Evolutionary conservation across 2,329 filamentous ascomycete species (phyloP).

Genomic region (Sphaerulina populicola): DNA sequence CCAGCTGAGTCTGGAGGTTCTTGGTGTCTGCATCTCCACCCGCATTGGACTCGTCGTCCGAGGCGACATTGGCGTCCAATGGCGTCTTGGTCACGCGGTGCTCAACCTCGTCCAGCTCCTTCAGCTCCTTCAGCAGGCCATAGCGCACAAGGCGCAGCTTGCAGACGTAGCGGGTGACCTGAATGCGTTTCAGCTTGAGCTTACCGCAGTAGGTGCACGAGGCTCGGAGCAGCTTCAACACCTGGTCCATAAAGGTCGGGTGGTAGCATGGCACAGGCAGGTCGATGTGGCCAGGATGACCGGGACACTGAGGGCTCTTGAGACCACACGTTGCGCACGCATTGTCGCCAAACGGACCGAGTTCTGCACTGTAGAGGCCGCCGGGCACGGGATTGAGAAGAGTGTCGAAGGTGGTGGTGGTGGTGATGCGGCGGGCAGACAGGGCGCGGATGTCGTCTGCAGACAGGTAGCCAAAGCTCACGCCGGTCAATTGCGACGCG

Average conservation of each 20-base stretch:
- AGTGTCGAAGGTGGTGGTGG: slow-evolving; percentile 87
- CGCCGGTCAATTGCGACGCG: slow-evolving; percentile 70
- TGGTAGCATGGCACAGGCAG: slow-evolving; percentile 91
- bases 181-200: slow-evolving; percentile 67
- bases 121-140: slow-evolving; percentile 65
- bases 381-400: slow-evolving; percentile 82
- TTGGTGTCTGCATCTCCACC: slow-evolving; percentile 55
- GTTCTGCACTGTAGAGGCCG: slow-evolving; percentile 82
- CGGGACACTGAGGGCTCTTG: slow-evolving; percentile 68
- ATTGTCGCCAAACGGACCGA: slow-evolving; percentile 82
- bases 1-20: slow-evolving; percentile 48
- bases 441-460: slow-evolving; percentile 75
- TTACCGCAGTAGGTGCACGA: slow-evolving; percentile 87
- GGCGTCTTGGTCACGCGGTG: slow-evolving; percentile 15
- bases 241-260: slow-evolving; percentile 91
- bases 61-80: slow-evolving; percentile 7
- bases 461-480: slow-evolving; percentile 82
- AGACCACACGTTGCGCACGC: slow-evolving; percentile 87
- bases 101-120: slow-evolving; percentile 42
- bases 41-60: slow-evolving; percentile 42
- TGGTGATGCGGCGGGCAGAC: slow-evolving; percentile 90
- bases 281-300: slow-evolving; percentile 91
- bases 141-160: slow-evolving; percentile 79
- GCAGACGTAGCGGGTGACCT: slow-evolving; percentile 71
- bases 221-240: slow-evolving; percentile 72